Evolutionary conservation across 257 asterid species (phyloP).

Genomic region (Avicennia marina): DNA sequence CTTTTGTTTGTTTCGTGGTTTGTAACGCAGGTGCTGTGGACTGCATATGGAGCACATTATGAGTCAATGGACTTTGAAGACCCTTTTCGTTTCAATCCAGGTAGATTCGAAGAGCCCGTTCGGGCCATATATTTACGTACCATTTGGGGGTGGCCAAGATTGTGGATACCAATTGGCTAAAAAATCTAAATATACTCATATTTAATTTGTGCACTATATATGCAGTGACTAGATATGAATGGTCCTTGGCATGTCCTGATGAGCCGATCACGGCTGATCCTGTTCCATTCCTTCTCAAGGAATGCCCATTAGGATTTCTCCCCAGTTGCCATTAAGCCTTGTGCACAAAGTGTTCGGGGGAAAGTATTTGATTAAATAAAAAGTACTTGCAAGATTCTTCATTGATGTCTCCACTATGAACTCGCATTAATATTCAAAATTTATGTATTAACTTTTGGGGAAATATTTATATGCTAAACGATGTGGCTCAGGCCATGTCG

Average conservation of each 20-base stretch:
- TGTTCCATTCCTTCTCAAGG: constrained; percentile 79
- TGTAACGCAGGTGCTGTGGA: constrained; percentile 83
- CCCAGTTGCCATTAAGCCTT: constrained; percentile 35
- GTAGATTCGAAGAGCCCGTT: constrained; percentile 60
- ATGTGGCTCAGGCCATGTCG: no score
- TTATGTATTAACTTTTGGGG: no score
- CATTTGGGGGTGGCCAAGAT: constrained; percentile 96
- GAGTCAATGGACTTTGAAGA: constrained; percentile 54
- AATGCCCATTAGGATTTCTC: constrained; percentile 72
- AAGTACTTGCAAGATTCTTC: no score
- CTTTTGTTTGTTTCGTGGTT: no score
- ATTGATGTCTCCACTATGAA: no score
- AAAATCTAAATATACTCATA: constrained; percentile 62
- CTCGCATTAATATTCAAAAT: no score
- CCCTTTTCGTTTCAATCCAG: constrained; percentile 62
- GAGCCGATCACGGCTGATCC: constrained; percentile 72
- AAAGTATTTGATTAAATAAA: no score
- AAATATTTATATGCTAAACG: no score
- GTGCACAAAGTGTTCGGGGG: no score
- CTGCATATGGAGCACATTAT: constrained; percentile 80
- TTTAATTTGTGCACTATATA: constrained; percentile 70
- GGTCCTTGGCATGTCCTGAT: constrained; percentile 51
- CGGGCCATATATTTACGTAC: constrained; percentile 61
- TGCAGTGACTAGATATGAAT: constrained; percentile 63
- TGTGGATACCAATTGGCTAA: constrained; percentile 89